Conservation (phyloP, 1,284 basidiomycete species). For the Cystobasidium sp. region DNA sequence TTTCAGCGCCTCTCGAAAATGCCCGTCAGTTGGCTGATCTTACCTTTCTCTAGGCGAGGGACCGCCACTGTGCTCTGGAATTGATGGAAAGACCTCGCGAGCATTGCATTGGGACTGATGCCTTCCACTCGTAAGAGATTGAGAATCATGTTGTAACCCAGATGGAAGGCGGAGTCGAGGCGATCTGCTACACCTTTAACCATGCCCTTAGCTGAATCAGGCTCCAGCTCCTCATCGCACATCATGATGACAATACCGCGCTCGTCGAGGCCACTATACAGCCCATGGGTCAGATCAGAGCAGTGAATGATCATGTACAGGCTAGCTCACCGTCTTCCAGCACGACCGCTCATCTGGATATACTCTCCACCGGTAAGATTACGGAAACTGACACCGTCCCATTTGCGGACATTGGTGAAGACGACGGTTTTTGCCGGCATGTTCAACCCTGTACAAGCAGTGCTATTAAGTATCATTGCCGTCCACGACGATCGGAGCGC, state of each 20-base stretch:
- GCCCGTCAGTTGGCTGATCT: slow-evolving; percentile 62
- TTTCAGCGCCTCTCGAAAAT: not conserved
- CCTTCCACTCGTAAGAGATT: slow-evolving; percentile 99
- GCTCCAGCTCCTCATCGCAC: slow-evolving; percentile 98
- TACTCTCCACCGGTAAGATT: slow-evolving; percentile 87
- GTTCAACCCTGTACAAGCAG: slow-evolving; percentile 68
- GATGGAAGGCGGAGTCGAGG: slow-evolving; percentile 95
- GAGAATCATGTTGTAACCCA: slow-evolving; percentile 99
- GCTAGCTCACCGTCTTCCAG: slow-evolving; percentile 69
- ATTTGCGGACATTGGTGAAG: slow-evolving; percentile 93
- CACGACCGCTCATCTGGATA: slow-evolving; percentile 98
- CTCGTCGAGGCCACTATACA: slow-evolving; percentile 83
- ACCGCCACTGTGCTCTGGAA: slow-evolving; percentile 93
- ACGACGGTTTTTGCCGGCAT: slow-evolving; percentile 99
- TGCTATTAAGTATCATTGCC: not conserved
- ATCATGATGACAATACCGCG: slow-evolving; percentile 99
- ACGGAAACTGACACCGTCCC: slow-evolving; percentile 92
- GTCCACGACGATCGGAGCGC: not conserved
- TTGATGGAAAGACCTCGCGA: slow-evolving; percentile 96
- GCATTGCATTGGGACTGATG: slow-evolving; percentile 97
- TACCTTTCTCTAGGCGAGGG: slow-evolving; percentile 74
- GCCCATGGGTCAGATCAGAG: not conserved
- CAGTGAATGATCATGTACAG: not conserved
- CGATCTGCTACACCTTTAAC: slow-evolving; percentile 98
- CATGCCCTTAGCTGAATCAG: slow-evolving; percentile 90